Percentiles rank a stretch among this genome's conserved stretches.
These are phyloP conservation scores for Pouteria campechiana DNA, from an alignment of 179 eudicot genomes.

Conservation along the genomic window DNA sequence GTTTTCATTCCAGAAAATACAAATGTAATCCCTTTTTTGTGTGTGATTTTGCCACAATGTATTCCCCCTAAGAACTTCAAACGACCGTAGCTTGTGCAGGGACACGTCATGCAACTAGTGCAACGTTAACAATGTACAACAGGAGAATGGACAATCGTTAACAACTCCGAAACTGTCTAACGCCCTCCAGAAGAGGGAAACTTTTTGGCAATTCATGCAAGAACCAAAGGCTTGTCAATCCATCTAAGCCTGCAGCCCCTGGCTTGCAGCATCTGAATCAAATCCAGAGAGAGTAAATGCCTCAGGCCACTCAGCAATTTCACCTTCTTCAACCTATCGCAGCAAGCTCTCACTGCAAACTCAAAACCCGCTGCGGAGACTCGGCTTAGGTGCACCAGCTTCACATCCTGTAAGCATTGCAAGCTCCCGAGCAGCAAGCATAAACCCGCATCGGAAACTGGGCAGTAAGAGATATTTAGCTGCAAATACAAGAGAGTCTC, in stretches of 20 bases:
- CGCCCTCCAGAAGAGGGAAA: too few species aligned
- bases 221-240: too few species aligned
- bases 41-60: too few species aligned
- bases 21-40: too few species aligned
- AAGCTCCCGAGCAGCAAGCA: conserved; percentile 64
- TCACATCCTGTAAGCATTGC: conserved; percentile 60
- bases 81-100: too few species aligned
- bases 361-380: conserved; percentile 52
- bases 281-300: conserved; percentile 30
- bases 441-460: conserved; percentile 52
- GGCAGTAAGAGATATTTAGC: conserved; percentile 49
- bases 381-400: conserved; percentile 45
- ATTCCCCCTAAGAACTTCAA: too few species aligned
- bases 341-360: conserved; percentile 47
- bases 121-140: too few species aligned
- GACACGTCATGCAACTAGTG: too few species aligned
- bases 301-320: conserved; percentile 35
- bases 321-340: conserved; percentile 60
- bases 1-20: too few species aligned
- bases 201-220: conserved; percentile 1
- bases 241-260: conserved; percentile 74
- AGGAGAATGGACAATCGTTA: too few species aligned
- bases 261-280: conserved; percentile 32
- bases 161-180: too few species aligned
- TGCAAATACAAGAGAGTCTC: conserved; percentile 15